Base-by-base conservation (phyloP, 106 monocot species). In the Dendrobium huoshanense region DNA sequence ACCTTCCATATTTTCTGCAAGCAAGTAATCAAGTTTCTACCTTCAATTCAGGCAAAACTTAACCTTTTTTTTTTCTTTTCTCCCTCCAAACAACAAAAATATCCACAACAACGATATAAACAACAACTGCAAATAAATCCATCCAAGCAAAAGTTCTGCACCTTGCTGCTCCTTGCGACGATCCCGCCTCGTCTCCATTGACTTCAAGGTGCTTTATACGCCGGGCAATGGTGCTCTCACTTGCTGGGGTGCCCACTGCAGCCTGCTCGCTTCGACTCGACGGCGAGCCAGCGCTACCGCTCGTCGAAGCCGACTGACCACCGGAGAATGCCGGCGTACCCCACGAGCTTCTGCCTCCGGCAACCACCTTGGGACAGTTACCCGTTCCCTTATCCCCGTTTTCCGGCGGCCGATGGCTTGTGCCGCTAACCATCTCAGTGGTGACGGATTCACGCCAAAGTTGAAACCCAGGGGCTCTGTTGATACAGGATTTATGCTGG, bases 281-380 rank as follows among this genome's bases (percentile, higher is more conserved):
- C 3, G 92, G 90, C 2, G 90, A 92, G 2, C 88, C 94, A n/a
- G 78, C 90, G 72, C 97, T 91, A 15, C 84, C 94, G 78, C 90
- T 94, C 33, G 94, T 92, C 19, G 97, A 92, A 7, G 94, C 88
- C 16, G 94, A 89, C 24, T 90, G 90, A 41, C 87, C 83, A 41
- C 84, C 89, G 40, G 89, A 88, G 79, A 84, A 31, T 75, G 90
- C 79, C 56, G 92, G 80, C 41, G 85, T 67, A 20, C 72, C 87
- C 83, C 82, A 84, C 8, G 90, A 84, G 44, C 85, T 72, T 10
- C 84, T 77, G 11, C 81, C 82, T 15, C 37, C 49, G n/a, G 44
- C 75, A 49, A 5, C 47, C 10, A 59, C 80, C 75, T 29, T 84
- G 31, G 75, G 67, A 76, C 55, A 56, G 70, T 77, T 81, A 47